Conservation (phyloP, 805 yeast genomes). For the Metschnikowia gruessii region DNA sequence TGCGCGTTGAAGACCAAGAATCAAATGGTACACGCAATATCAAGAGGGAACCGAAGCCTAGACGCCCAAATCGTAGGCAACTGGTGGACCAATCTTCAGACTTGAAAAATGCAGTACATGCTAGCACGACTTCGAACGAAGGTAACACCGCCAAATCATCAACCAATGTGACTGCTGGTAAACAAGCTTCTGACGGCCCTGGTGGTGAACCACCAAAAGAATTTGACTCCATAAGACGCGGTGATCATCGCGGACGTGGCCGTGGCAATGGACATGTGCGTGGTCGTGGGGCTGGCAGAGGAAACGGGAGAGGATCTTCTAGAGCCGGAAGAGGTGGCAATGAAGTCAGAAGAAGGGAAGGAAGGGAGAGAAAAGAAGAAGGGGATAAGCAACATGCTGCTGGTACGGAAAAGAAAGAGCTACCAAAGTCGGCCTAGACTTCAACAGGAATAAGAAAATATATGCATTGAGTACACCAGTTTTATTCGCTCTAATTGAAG, state of each 20-base stretch:
- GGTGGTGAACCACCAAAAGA: background rate
- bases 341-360: conserved; percentile 19
- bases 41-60: background rate
- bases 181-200: background rate
- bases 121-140: background rate
- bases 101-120: background rate
- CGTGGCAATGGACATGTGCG: conserved; percentile 4
- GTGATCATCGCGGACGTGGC: conserved; percentile 13
- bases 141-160: background rate
- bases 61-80: background rate
- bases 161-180: background rate
- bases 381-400: conserved; percentile 14
- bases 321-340: background rate
- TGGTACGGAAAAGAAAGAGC: background rate
- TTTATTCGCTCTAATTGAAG: too few relatives aligned
- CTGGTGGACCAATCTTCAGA: background rate
- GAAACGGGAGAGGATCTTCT: background rate
- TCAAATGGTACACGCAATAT: background rate
- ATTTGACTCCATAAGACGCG: conserved; percentile 6
- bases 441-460: background rate
- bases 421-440: background rate
- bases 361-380: conserved; percentile 7
- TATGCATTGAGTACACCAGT: too few relatives aligned
- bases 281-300: conserved; percentile 16
- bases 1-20: background rate